phyloP scores from a whole-genome alignment of 495 filamentous ascomycete species.

The Hypoxylon trugodes region DNA sequence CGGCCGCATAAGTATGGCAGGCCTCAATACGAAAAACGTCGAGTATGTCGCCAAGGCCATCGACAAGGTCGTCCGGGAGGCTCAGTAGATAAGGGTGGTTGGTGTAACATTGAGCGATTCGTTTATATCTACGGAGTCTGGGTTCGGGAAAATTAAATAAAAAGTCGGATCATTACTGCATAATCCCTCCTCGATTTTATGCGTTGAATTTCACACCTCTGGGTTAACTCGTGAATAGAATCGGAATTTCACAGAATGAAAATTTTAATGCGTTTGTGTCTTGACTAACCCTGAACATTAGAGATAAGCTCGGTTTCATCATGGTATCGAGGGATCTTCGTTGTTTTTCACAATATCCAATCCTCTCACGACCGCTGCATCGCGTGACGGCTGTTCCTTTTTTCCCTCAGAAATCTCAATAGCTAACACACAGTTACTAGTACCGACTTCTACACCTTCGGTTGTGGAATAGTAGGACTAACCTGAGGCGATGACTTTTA shows the following conservation, averaged over 20 bases:
- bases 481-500: too few species aligned
- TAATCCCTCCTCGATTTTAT: slow-evolving; percentile 28
- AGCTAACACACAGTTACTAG: too few species aligned
- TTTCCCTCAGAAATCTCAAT: too few species aligned
- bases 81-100: slow-evolving; percentile 35
- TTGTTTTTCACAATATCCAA: too few species aligned
- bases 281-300: not conserved
- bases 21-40: slow-evolving; percentile 88
- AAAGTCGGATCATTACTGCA: slow-evolving; percentile 13
- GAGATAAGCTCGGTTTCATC: not conserved
- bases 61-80: slow-evolving; percentile 81
- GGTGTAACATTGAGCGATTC: not conserved
- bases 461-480: too few species aligned
- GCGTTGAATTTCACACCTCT: slow-evolving; percentile 15
- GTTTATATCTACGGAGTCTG: slow-evolving; percentile 17
- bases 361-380: too few species aligned
- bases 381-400: too few species aligned
- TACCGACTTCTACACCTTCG: too few species aligned
- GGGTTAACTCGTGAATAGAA: slow-evolving; percentile 16
- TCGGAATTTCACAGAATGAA: slow-evolving; percentile 9
- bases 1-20: slow-evolving; percentile 95
- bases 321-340: not conserved
- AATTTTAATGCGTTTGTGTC: slow-evolving; percentile 2
- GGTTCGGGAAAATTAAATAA: slow-evolving; percentile 20
- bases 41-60: slow-evolving; percentile 92